phyloP scores from a whole-genome alignment of 2,329 filamentous ascomycete species.

The Penicillium nordicum region DNA sequence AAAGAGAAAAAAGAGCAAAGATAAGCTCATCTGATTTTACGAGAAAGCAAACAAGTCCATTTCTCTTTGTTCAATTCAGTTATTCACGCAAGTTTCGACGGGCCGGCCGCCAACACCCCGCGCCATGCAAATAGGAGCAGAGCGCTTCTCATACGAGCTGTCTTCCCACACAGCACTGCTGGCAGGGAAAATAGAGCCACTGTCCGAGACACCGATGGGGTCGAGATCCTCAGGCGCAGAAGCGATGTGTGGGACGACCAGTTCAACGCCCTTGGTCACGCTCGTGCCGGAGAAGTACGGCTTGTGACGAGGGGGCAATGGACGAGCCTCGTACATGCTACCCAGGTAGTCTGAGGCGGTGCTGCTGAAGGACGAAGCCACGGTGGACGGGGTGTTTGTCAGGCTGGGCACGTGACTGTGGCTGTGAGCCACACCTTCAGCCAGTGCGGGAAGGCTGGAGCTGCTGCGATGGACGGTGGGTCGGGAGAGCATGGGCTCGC shows the following conservation, averaged over 20 bases:
- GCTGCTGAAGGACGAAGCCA: constrained; percentile 40
- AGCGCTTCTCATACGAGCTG: constrained; percentile 9
- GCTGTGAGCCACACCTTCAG: constrained; percentile 17
- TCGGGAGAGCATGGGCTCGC: constrained; percentile 20
- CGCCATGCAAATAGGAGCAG: constrained; percentile 13
- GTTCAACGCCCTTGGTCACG: constrained; percentile 35
- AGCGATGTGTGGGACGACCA: constrained; percentile 41
- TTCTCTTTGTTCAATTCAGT: neutral
- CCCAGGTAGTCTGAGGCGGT: constrained; percentile 34
- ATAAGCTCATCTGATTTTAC: neutral
- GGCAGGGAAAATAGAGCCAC: constrained; percentile 30
- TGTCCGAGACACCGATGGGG: constrained; percentile 19
- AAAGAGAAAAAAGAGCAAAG: neutral
- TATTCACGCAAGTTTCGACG: constrained; percentile 1
- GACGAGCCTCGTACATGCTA: constrained; percentile 29
- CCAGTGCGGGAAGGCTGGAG: constrained; percentile 33
- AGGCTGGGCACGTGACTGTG: constrained; percentile 30
- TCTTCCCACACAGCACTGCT: constrained; percentile 30
- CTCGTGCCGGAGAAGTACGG: constrained; percentile 35
- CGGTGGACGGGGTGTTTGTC: constrained; percentile 38
- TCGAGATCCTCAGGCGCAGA: constrained; percentile 14
- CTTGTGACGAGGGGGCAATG: constrained; percentile 42
- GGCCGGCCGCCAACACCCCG: constrained; percentile 1
- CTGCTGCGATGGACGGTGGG: constrained; percentile 27
- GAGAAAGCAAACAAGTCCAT: neutral